Evolutionary conservation across 495 filamentous ascomycete genomes (phyloP).

Genomic region (Annulohypoxylon bovei): DNA sequence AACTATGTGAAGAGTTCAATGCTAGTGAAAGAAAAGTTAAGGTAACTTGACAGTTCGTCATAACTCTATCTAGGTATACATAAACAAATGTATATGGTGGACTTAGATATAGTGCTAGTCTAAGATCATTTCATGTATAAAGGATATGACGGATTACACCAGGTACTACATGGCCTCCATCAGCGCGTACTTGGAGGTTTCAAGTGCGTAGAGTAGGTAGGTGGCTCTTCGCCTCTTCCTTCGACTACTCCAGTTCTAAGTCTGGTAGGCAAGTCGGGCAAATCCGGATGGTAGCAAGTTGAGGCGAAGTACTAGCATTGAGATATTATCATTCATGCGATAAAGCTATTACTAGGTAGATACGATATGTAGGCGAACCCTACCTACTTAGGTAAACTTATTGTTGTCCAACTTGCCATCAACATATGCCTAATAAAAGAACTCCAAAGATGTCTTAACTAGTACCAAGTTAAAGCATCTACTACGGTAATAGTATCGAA

Average conservation of each 20-base stretch:
- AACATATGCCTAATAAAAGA: background rate
- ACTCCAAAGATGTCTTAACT: background rate
- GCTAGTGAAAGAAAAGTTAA: too few species aligned
- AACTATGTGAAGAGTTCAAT: background rate
- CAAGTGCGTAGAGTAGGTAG: background rate
- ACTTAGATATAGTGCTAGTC: too few species aligned
- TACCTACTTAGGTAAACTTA: background rate
- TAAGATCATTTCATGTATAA: background rate
- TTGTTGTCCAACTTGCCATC: background rate
- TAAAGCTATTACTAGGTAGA: background rate
- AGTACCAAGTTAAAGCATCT: too few species aligned
- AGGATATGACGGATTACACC: background rate
- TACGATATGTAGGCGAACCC: background rate
- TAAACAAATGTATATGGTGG: background rate
- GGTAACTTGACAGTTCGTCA: too few species aligned
- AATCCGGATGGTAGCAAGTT: background rate
- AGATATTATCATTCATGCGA: constrained; percentile 8
- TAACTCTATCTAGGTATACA: background rate
- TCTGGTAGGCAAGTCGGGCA: background rate
- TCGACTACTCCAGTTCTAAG: background rate
- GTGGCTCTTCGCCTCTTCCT: constrained; percentile 20
- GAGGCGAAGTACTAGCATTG: constrained; percentile 3
- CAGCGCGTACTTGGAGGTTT: background rate
- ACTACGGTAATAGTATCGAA: background rate
- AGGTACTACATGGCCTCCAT: background rate